Conservation (phyloP, 169 alveolate species). For the Perkinsus marinus region DNA sequence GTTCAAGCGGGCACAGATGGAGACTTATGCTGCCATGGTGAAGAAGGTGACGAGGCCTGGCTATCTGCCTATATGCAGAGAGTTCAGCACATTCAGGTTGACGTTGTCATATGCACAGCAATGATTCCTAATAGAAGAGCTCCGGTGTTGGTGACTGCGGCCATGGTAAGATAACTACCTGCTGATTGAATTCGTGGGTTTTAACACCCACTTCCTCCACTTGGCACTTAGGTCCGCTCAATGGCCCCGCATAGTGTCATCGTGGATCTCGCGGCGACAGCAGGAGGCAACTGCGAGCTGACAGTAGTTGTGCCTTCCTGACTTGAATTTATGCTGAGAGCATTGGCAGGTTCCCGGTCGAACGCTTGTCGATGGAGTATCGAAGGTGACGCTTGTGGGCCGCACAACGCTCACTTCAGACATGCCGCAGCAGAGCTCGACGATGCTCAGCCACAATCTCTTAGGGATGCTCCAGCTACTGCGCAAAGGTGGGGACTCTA, state of each 20-base stretch:
- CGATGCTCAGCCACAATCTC: constrained; percentile 16
- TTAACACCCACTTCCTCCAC: no score
- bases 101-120: constrained; percentile 73
- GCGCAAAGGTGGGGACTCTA: not conserved
- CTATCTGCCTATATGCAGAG: no score
- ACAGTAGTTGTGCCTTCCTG: constrained; percentile 26
- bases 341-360: not conserved
- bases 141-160: constrained; percentile 60
- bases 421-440: constrained; percentile 40
- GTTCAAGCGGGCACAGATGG: not conserved
- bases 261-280: constrained; percentile 75
- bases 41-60: constrained; percentile 70
- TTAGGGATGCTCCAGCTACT: not conserved
- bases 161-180: constrained; percentile 32
- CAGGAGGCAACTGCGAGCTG: constrained; percentile 74
- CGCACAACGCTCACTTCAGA: constrained; percentile 45
- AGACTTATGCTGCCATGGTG: constrained; percentile 12
- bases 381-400: constrained; percentile 49
- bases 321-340: not conserved
- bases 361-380: constrained; percentile 8
- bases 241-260: constrained; percentile 73
- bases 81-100: constrained; percentile 18
- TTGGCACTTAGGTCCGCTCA: constrained; percentile 27
- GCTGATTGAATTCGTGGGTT: not conserved
- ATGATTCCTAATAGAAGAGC: constrained; percentile 70